Evolutionary conservation across 192 early-diverging fungal genomes (phyloP), one percentile per base, ranked within the genome.

Genomic region (Coemansia sp.): DNA sequence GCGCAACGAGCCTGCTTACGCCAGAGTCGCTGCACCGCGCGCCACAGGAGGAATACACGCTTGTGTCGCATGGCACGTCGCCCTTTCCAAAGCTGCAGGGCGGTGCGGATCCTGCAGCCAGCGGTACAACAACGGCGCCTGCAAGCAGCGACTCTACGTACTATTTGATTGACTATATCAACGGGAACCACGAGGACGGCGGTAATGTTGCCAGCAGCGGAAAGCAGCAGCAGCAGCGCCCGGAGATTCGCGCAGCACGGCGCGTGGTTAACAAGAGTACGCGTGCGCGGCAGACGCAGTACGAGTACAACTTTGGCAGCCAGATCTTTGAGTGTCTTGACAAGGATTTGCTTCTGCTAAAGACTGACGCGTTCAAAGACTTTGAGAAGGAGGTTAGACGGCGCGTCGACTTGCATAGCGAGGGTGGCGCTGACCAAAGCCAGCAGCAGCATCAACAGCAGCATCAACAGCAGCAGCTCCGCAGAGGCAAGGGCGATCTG

Each of bases 221-320:
- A n/a, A 22, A 46, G 57, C 64, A 45, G 37, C 43, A 6, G 15
- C 6, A 54, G 19, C 8, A 54, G 51, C 51, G 26, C 26, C 6
- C 51, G 51, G 51, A 54, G 8, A 43, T 12, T 22, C 73, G 62
- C 0, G 68, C 72, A 2, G 78, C 78, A 19, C 73, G 78, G 11
- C 78, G 73, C 10, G 45, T 80, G 13, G 65, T 80, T 22, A 80
- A 80, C 61, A 67, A 62, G 56, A 80, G 73, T 61, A 80, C 78
- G 16, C 69, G 69, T 40, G 41, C 61, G 66, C 69, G 78, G 54
- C 78, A 80, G 73, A 80, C 78, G 37, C 78, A 72, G 70, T 80
- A 80, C 57, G 78, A 80, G 39, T 80, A 80, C 70, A 80, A 72
- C 36, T 80, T 72, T 66, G 78, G 78, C 37, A 80, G 78, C 66